Evolutionary conservation across 2,329 filamentous ascomycete genomes (phyloP), one percentile per base, ranked within the genome.

Genomic region (Calycina marina): DNA sequence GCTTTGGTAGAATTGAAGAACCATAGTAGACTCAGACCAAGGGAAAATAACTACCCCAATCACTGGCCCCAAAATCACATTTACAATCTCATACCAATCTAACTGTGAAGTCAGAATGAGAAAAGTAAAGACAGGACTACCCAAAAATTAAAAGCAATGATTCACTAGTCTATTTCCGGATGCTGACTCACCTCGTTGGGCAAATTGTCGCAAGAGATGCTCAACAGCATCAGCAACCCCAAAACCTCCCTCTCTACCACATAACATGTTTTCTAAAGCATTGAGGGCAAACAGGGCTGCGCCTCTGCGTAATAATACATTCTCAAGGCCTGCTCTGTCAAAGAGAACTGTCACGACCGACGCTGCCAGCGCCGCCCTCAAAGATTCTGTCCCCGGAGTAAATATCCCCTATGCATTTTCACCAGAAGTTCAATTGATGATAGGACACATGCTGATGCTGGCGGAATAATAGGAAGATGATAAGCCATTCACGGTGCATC

Each of bases 311-410:
- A 44, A 37, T 25, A 43, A 40, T 42, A 42, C 36, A 12, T 37
- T 50, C 31, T 42, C 39, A 13, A 44, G 41, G 41, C 30, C 37
- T 28, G 38, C 57, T 36, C 54, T 64, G 39, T 51, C 59, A 36
- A 59, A 45, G 37, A 74, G 88, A 57, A 72, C 72, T 49, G 90
- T 98, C 54, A 98, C 90, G 48, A 96, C 90, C 47, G 79, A 96
- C 62, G 90, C 90, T 45, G 90, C 90, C 47, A 88, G 81, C 52
- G 77, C 85, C 59, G 77, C 85, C 51, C 83, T 88, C 58, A 82
- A 81, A 67, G 69, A 66, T 53, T 67, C 73, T 50, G 68, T 82
- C 43, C 77, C 77, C 36, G 57, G 67, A 56, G 76, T 79, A 64
- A 47, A 67, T 16, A 8, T 9, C 13, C 14, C 14, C 11, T 51